These are phyloP conservation scores for Globisporangium nodosum DNA, from an alignment of 352 stramenopile genomes.

Conservation along the genomic window DNA sequence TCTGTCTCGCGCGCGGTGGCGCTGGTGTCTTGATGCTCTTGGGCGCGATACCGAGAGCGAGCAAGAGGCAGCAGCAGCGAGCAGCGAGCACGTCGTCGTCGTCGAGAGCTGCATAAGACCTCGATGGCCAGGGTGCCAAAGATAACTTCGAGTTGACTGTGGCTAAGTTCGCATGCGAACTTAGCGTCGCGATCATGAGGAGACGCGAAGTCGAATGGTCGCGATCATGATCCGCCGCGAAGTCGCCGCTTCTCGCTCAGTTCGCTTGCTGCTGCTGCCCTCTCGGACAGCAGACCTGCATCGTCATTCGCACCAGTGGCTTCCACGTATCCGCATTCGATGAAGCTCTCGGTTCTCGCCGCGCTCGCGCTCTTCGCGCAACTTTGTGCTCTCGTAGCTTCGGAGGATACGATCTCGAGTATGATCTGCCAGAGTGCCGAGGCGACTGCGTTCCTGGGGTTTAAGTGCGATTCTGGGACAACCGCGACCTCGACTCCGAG, in stretches of 20 bases:
- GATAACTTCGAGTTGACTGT: no score
- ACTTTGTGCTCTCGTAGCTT: slow-evolving; percentile 1
- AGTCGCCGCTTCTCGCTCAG: background rate
- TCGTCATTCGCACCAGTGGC: background rate
- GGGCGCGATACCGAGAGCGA: background rate
- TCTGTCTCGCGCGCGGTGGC: background rate
- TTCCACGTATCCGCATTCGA: background rate
- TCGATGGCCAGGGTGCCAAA: no score
- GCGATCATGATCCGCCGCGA: no score
- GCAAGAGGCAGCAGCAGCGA: background rate
- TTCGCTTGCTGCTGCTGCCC: background rate
- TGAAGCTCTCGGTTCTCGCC: slow-evolving; percentile 2
- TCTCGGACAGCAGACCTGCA: background rate
- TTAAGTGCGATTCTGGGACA: slow-evolving; percentile 23
- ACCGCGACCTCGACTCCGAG: background rate
- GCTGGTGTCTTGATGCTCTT: background rate
- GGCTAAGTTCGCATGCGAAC: no score
- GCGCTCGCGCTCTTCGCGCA: slow-evolving; percentile 6
- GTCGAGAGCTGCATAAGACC: no score
- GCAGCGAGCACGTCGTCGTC: background rate
- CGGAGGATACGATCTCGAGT: slow-evolving; percentile 30
- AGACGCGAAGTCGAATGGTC: no score
- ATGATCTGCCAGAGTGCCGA: slow-evolving; percentile 35
- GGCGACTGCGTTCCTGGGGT: slow-evolving; percentile 37
- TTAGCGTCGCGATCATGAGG: no score